A percentile compares a stretch with the other conserved stretches of the same genome.
Conservation (phyloP, 768 basidiomycete genomes). For the Phylloporus sp. region DNA sequence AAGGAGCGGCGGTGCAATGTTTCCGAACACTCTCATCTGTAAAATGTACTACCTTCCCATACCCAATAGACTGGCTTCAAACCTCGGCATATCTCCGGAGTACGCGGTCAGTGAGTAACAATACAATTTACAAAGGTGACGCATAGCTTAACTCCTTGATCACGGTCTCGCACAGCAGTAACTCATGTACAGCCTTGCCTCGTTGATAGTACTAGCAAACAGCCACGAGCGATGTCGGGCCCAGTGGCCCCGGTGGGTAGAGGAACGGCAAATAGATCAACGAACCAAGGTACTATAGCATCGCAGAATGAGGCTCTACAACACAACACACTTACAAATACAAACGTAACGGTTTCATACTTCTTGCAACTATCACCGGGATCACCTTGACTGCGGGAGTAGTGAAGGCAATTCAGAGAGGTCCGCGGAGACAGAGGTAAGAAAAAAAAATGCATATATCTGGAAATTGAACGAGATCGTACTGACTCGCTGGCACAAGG, state of each 20-base stretch:
- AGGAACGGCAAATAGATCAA: neutral
- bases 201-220: neutral
- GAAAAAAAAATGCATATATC: slow-evolving; percentile 1
- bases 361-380: slow-evolving; percentile 4
- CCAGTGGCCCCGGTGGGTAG: slow-evolving; percentile 2
- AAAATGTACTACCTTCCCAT: slow-evolving; percentile 21
- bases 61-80: slow-evolving; percentile 31
- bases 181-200: slow-evolving; percentile 1
- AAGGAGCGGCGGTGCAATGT: slow-evolving; percentile 15
- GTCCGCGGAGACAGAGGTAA: slow-evolving; percentile 9
- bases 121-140: too few relatives aligned
- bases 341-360: slow-evolving; percentile 7
- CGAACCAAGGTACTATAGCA: slow-evolving; percentile 3
- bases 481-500: slow-evolving; percentile 6
- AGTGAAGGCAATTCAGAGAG: neutral
- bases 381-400: too few relatives aligned
- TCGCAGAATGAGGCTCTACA: neutral
- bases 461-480: slow-evolving; percentile 1
- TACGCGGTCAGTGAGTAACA: too few relatives aligned
- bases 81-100: too few relatives aligned
- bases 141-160: too few relatives aligned
- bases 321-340: neutral
- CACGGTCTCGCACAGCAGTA: neutral
- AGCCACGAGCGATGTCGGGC: neutral
- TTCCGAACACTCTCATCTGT: slow-evolving; percentile 19